These are phyloP conservation scores for Lactifluus echinatus DNA, from an alignment of 768 basidiomycete genomes.

Conservation along the genomic window DNA sequence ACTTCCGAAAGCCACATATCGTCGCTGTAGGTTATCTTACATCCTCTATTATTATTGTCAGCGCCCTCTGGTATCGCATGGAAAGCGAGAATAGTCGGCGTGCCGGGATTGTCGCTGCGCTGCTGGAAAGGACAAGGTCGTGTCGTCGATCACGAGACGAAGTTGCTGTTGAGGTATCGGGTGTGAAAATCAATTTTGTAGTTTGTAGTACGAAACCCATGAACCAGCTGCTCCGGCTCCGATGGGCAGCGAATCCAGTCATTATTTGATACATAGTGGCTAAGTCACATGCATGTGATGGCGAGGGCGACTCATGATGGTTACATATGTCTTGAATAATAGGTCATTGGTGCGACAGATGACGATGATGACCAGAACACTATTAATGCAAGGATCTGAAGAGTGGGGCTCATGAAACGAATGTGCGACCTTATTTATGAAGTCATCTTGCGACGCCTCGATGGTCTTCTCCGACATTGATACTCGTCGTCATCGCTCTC, in stretches of 20 bases:
- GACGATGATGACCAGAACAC: background rate
- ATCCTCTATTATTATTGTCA: slow-evolving; percentile 37
- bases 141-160: slow-evolving; percentile 21
- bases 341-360: background rate
- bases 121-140: slow-evolving; percentile 11
- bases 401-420: background rate
- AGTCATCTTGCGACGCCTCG: slow-evolving; percentile 22
- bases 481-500: slow-evolving; percentile 51
- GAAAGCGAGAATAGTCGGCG: slow-evolving; percentile 41
- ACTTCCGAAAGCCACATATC: slow-evolving; percentile 47
- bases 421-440: background rate
- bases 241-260: background rate
- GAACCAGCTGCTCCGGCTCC: no score
- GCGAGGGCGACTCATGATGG: background rate
- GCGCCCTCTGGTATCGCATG: slow-evolving; percentile 43
- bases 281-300: background rate
- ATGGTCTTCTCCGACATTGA: slow-evolving; percentile 28
- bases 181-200: no score
- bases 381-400: background rate
- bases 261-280: background rate
- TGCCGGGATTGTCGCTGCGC: slow-evolving; percentile 24
- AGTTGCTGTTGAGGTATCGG: slow-evolving; percentile 25
- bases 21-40: slow-evolving; percentile 52
- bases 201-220: no score
- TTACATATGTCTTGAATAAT: background rate